These are phyloP conservation scores for Blastobotrys aristatus DNA, from an alignment of 1,139 yeast genomes.

Conservation along the genomic window DNA sequence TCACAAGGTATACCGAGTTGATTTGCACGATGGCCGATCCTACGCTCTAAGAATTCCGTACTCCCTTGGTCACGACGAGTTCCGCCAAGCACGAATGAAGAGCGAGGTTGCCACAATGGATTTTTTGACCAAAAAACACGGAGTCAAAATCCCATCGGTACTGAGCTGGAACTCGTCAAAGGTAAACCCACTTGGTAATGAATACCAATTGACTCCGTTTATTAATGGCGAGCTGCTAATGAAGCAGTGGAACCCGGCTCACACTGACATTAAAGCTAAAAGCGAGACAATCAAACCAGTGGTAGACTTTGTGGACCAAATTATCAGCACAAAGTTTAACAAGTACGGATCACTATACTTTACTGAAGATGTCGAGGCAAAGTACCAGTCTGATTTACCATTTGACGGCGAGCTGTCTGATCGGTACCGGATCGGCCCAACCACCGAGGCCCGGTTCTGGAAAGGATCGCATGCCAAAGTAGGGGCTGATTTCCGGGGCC, in stretches of 20 bases:
- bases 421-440: conserved; percentile 91
- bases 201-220: conserved; percentile 75
- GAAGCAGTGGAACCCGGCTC: conserved; percentile 86
- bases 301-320: conserved; percentile 32
- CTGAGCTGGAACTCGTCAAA: conserved; percentile 63
- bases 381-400: conserved; percentile 44
- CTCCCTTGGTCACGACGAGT: conserved; percentile 52
- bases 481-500: conserved; percentile 49
- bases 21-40: conserved; percentile 52
- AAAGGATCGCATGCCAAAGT: conserved; percentile 45
- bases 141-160: conserved; percentile 64
- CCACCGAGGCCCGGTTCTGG: conserved; percentile 73
- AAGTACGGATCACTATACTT: conserved; percentile 81
- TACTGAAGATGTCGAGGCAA: conserved; percentile 50
- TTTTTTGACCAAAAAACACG: conserved; percentile 51
- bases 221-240: conserved; percentile 75
- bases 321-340: conserved; percentile 48
- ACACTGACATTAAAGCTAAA: conserved; percentile 44
- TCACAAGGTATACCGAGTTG: conserved; percentile 74
- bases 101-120: conserved; percentile 94
- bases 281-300: conserved; percentile 35
- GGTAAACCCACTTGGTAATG: conserved; percentile 59
- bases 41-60: conserved; percentile 84
- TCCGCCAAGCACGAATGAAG: conserved; percentile 62
- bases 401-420: conserved; percentile 60